These are phyloP conservation scores for Lasiodiplodia sp. DNA, from an alignment of 2,329 filamentous ascomycete genomes.

Conservation along the genomic window DNA sequence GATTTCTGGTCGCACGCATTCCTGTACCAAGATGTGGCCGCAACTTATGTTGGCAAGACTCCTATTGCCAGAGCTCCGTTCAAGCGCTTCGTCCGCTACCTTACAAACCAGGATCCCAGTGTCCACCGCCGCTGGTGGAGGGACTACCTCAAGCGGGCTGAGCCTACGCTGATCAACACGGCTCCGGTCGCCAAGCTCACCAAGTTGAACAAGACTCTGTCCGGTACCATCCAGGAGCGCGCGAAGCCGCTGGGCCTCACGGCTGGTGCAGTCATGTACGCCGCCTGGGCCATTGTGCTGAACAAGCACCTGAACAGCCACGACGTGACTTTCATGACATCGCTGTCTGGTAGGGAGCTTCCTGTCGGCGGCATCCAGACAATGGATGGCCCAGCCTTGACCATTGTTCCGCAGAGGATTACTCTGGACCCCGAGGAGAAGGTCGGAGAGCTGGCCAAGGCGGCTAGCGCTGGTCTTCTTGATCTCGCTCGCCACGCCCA, in stretches of 20 bases:
- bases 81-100: constrained; percentile 7
- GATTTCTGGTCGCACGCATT: constrained; percentile 33
- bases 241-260: constrained; percentile 14
- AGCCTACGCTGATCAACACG: not conserved
- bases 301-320: not conserved
- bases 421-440: not conserved
- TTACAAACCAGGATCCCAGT: not conserved
- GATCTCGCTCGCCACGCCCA: constrained; percentile 27
- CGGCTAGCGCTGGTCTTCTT: not conserved
- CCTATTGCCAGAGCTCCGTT: not conserved
- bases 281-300: constrained; percentile 27
- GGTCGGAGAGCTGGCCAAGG: not conserved
- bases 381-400: constrained; percentile 21
- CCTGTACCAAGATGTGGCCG: constrained; percentile 30
- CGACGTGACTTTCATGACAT: constrained; percentile 21
- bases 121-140: not conserved
- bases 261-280: constrained; percentile 6
- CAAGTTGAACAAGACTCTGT: not conserved
- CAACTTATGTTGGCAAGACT: not conserved
- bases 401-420: constrained; percentile 3
- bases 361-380: not conserved
- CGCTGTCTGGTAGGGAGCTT: constrained; percentile 14
- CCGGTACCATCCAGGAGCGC: not conserved
- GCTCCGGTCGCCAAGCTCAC: not conserved
- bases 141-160: not conserved